These are phyloP conservation scores for Wickerhamomyces sp. DNA, from an alignment of 1,139 yeast genomes.

Conservation along the genomic window DNA sequence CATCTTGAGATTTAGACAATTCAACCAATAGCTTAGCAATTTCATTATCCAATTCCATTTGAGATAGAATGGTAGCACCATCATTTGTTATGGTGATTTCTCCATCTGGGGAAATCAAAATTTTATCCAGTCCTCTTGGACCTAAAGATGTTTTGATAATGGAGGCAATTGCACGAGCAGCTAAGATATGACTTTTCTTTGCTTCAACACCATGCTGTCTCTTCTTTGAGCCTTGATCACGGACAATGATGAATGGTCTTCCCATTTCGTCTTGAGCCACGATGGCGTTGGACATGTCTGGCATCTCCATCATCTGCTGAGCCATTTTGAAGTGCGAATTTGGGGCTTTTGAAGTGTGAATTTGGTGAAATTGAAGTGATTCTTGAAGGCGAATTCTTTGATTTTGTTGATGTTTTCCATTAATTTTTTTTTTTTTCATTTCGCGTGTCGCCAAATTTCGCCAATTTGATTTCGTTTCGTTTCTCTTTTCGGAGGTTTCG, in stretches of 20 bases:
- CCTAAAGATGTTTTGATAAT: slow-evolving; percentile 92
- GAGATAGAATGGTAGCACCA: slow-evolving; percentile 94
- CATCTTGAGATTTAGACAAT: slow-evolving; percentile 93
- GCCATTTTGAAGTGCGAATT: slow-evolving; percentile 13
- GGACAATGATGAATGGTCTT: slow-evolving; percentile 93
- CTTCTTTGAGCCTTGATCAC: slow-evolving; percentile 93
- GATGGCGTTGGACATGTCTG: slow-evolving; percentile 95
- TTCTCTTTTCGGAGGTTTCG: background rate
- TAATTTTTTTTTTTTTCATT: background rate
- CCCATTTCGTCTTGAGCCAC: slow-evolving; percentile 99
- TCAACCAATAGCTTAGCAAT: slow-evolving; percentile 95
- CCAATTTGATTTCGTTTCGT: background rate
- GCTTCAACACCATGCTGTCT: slow-evolving; percentile 94
- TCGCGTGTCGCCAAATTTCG: background rate
- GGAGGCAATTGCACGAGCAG: slow-evolving; percentile 93
- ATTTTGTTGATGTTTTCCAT: background rate
- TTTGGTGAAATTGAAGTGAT: background rate
- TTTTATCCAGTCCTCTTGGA: slow-evolving; percentile 97
- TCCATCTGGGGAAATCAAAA: slow-evolving; percentile 89
- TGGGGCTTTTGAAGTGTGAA: background rate
- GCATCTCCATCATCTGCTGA: slow-evolving; percentile 60
- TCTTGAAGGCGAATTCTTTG: background rate
- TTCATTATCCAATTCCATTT: slow-evolving; percentile 94
- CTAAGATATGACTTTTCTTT: slow-evolving; percentile 88
- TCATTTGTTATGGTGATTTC: slow-evolving; percentile 97